Evolutionary conservation across 2,329 filamentous ascomycete species (phyloP).

Genomic region (Aspergillus unguis): DNA sequence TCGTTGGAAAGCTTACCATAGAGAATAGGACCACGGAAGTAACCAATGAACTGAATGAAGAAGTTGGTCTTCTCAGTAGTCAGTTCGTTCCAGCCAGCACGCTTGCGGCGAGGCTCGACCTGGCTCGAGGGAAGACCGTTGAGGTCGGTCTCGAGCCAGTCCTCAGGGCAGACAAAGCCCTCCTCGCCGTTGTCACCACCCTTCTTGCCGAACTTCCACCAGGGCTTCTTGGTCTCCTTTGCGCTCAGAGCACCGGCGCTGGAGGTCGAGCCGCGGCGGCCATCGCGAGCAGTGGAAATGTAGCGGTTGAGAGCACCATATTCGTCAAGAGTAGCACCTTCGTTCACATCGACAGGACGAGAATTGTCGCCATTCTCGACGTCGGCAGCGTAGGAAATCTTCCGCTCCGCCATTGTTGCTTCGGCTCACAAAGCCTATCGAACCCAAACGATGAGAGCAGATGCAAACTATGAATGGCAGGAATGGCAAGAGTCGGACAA

Average conservation of each 20-base stretch:
- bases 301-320: slow-evolving; percentile 65
- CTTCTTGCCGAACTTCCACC: slow-evolving; percentile 56
- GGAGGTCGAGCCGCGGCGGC: slow-evolving; percentile 49
- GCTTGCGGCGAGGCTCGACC: slow-evolving; percentile 63
- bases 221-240: slow-evolving; percentile 50
- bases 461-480: slow-evolving; percentile 32
- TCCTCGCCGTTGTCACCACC: slow-evolving; percentile 25
- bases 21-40: slow-evolving; percentile 73
- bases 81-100: slow-evolving; percentile 68
- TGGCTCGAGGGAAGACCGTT: slow-evolving; percentile 58
- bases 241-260: slow-evolving; percentile 42
- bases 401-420: slow-evolving; percentile 46
- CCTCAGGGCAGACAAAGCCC: slow-evolving; percentile 55
- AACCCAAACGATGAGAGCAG: slow-evolving; percentile 37
- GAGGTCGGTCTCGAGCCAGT: slow-evolving; percentile 68
- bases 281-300: slow-evolving; percentile 64
- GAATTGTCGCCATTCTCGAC: slow-evolving; percentile 42
- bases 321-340: slow-evolving; percentile 49
- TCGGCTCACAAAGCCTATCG: slow-evolving; percentile 37
- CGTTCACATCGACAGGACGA: slow-evolving; percentile 30
- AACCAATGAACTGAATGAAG: slow-evolving; percentile 70
- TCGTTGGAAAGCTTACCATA: slow-evolving; percentile 56
- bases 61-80: slow-evolving; percentile 72
- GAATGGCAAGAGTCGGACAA: slow-evolving; percentile 39
- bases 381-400: slow-evolving; percentile 44